phyloP scores from a whole-genome alignment of 768 basidiomycete genomes.

The Stropharia rugosoannulata region DNA sequence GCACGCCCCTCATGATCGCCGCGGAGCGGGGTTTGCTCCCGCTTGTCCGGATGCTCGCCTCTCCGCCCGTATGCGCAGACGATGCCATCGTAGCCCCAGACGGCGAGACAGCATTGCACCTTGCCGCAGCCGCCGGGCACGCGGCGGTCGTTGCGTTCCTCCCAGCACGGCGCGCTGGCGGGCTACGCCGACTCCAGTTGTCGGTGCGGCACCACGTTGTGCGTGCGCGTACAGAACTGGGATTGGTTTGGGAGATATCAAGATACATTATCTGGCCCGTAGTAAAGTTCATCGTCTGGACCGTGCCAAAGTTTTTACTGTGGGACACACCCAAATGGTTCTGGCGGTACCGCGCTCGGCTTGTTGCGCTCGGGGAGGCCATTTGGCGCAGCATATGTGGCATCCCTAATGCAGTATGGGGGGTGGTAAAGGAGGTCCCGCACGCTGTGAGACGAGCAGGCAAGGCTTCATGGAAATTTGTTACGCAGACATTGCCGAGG shows the following conservation, averaged over 20 bases:
- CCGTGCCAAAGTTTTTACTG: constrained; percentile 7
- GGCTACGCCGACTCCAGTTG: neutral
- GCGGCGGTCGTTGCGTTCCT: constrained; percentile 8
- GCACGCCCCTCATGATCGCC: constrained; percentile 10
- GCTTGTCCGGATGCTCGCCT: constrained; percentile 7
- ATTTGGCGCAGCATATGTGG: neutral
- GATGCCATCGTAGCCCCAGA: constrained; percentile 12
- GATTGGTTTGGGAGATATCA: neutral
- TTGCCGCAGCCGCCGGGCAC: constrained; percentile 5
- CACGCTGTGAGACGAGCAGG: neutral
- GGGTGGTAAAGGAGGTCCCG: neutral
- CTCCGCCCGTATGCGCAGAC: constrained; percentile 7
- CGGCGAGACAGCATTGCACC: constrained; percentile 9
- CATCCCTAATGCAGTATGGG: neutral
- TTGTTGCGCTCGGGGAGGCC: neutral
- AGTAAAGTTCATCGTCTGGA: constrained; percentile 6
- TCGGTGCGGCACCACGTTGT: neutral
- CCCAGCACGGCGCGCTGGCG: constrained; percentile 8
- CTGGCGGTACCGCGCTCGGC: neutral
- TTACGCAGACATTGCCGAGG: constrained; percentile 2
- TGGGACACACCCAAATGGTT: constrained; percentile 9
- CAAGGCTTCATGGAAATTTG: neutral
- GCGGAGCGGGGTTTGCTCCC: constrained; percentile 7
- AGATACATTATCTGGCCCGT: neutral
- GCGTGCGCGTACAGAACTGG: too few species aligned